phyloP scores from a whole-genome alignment of 1,284 basidiomycete genomes.

The Wallemia hederae region DNA sequence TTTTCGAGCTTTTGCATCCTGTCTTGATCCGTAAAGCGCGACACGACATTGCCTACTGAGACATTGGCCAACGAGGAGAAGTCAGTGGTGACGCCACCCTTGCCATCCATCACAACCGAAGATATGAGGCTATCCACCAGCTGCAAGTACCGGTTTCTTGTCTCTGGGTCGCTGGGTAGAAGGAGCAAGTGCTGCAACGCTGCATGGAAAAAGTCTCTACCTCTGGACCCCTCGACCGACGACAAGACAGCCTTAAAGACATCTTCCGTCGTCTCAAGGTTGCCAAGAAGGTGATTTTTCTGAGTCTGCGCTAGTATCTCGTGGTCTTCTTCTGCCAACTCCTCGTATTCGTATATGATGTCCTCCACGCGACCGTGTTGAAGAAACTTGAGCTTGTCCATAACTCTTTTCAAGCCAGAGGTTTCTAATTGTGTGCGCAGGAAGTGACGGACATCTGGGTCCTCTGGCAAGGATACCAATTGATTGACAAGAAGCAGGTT shows the following conservation, averaged over 20 bases:
- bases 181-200: constrained; percentile 77
- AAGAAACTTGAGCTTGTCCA: constrained; percentile 40
- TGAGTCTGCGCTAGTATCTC: constrained; percentile 45
- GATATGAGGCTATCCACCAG: constrained; percentile 77
- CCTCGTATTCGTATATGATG: constrained; percentile 36
- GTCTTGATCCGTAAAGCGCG: constrained; percentile 74
- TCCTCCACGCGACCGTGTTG: constrained; percentile 32
- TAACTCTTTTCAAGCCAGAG: constrained; percentile 45
- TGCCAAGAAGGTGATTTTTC: constrained; percentile 14
- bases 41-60: constrained; percentile 63
- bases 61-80: constrained; percentile 63
- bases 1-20: constrained; percentile 27
- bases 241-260: constrained; percentile 54
- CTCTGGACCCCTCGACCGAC: constrained; percentile 43
- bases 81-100: constrained; percentile 36
- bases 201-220: constrained; percentile 61
- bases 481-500: constrained; percentile 42
- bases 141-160: constrained; percentile 63
- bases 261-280: constrained; percentile 29
- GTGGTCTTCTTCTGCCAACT: constrained; percentile 43
- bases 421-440: constrained; percentile 66
- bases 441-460: constrained; percentile 54
- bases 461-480: constrained; percentile 32
- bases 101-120: constrained; percentile 66
- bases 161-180: constrained; percentile 41